Evolutionary conservation across 1,284 basidiomycete genomes (phyloP).

Genomic region (Neonothopanus nambi): DNA sequence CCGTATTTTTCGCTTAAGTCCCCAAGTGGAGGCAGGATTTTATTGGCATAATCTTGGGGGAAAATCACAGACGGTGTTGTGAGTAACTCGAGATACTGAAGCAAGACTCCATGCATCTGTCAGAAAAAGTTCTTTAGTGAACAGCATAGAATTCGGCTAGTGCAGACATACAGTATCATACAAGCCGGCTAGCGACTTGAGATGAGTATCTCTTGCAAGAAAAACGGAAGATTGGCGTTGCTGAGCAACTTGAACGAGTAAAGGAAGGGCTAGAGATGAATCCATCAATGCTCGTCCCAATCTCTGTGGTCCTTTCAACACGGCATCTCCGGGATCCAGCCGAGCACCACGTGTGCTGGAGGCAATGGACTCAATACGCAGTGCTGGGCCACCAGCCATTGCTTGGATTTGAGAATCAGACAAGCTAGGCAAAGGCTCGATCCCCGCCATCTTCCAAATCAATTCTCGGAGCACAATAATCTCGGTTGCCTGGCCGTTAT

Average conservation of each 20-base stretch:
- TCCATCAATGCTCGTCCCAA: constrained; percentile 74
- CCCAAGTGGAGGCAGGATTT: constrained; percentile 68
- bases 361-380: constrained; percentile 85
- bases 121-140: constrained; percentile 1
- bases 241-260: constrained; percentile 87
- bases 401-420: constrained; percentile 87
- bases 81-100: constrained; percentile 76
- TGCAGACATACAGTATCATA: constrained; percentile 76
- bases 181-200: constrained; percentile 83
- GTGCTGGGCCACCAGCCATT: constrained; percentile 86
- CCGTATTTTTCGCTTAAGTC: constrained; percentile 76
- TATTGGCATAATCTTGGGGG: constrained; percentile 62
- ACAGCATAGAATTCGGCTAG: not conserved
- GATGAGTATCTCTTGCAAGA: constrained; percentile 66
- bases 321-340: constrained; percentile 61
- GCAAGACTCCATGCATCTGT: constrained; percentile 74
- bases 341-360: constrained; percentile 70
- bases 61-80: constrained; percentile 62
- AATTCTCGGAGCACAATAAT: constrained; percentile 90
- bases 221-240: constrained; percentile 83
- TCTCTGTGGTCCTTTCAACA: constrained; percentile 63
- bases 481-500: constrained; percentile 83
- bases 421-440: constrained; percentile 87
- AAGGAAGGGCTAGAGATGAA: constrained; percentile 72
- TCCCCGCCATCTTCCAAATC: constrained; percentile 94